A percentile compares a stretch with the other conserved stretches of the same genome.
Evolutionary conservation across 2,329 filamentous ascomycete genomes (phyloP).

Genomic region (Alternaria consortialis): DNA sequence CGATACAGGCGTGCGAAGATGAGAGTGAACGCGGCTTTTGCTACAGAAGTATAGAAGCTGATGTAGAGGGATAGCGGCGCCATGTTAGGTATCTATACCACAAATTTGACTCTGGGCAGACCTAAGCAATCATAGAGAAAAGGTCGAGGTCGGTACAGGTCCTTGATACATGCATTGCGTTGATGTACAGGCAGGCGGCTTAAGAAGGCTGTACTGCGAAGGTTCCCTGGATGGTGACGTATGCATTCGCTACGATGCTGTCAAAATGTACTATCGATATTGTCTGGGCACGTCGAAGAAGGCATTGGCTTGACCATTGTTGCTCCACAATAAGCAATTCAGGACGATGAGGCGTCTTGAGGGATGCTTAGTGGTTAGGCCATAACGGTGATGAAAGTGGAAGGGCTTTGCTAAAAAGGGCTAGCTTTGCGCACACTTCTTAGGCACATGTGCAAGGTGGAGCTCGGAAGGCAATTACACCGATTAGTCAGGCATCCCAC

Average conservation of each 20-base stretch:
- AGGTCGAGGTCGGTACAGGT: background rate
- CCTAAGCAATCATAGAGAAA: background rate
- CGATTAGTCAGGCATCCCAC: background rate
- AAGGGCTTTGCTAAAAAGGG: background rate
- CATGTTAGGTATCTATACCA: background rate
- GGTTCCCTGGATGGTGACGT: background rate
- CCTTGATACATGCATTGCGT: background rate
- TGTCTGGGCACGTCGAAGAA: background rate
- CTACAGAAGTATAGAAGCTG: slow-evolving; percentile 18
- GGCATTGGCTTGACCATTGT: too few species aligned
- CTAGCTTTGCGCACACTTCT: background rate
- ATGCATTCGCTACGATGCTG: background rate
- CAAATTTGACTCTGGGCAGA: background rate
- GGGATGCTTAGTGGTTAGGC: background rate
- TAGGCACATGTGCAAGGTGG: background rate
- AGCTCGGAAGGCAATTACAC: background rate
- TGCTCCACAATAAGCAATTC: background rate
- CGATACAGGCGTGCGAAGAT: slow-evolving; percentile 22
- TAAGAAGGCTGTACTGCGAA: background rate
- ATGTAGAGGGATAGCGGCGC: slow-evolving; percentile 5
- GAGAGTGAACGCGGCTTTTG: slow-evolving; percentile 11
- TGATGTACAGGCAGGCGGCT: background rate
- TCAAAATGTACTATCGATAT: background rate
- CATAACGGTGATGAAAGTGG: background rate
- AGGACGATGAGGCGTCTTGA: too few species aligned